phyloP scores from a whole-genome alignment of 192 early-diverging fungal species.

The Cladochytrium replicatum region DNA sequence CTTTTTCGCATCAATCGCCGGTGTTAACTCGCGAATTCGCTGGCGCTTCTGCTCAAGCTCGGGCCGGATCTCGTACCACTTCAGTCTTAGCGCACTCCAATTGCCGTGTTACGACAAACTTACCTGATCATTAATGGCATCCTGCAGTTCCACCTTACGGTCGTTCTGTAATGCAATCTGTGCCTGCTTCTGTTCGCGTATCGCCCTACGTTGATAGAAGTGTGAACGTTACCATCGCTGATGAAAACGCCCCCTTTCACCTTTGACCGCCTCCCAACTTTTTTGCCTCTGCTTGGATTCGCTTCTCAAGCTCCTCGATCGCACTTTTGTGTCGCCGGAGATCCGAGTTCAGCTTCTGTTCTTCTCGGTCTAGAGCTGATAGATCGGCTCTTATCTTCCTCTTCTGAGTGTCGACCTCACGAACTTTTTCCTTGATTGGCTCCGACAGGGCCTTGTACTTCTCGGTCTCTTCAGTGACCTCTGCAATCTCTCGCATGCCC shows the following conservation, averaged over 20 bases:
- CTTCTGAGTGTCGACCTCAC: conserved; percentile 36
- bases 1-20: conserved; percentile 35
- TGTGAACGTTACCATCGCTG: too few species aligned
- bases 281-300: conserved; percentile 35
- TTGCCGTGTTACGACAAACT: too few species aligned
- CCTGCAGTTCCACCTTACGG: neutral
- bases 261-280: conserved; percentile 23
- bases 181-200: neutral
- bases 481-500: neutral
- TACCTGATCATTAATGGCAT: neutral
- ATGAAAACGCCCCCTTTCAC: too few species aligned
- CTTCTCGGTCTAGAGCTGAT: too few species aligned
- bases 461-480: neutral
- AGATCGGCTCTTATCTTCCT: too few species aligned
- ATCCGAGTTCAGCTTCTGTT: neutral
- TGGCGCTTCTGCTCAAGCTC: neutral
- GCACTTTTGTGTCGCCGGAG: neutral
- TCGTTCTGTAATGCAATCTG: neutral
- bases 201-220: too few species aligned
- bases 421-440: too few species aligned
- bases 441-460: too few species aligned
- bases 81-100: too few species aligned
- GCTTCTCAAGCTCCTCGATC: conserved; percentile 12
- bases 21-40: neutral
- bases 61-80: neutral